These are phyloP conservation scores for Didymella arachidicola DNA, from an alignment of 2,329 filamentous ascomycete species.

Conservation along the genomic window DNA sequence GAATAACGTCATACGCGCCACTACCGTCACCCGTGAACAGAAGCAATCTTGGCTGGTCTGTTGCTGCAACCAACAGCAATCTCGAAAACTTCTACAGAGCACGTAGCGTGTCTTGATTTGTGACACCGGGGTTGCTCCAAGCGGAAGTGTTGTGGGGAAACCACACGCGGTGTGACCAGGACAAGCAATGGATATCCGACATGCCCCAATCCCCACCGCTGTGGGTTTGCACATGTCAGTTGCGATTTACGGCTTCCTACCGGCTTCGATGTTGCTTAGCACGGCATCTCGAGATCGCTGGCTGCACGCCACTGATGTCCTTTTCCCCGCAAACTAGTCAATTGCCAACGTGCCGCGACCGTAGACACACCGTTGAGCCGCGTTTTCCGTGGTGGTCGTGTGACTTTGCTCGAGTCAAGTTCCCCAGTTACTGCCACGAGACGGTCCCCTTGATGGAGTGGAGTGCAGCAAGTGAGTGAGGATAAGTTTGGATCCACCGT, in stretches of 20 bases:
- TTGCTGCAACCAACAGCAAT: slow-evolving; percentile 29
- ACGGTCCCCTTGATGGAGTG: slow-evolving; percentile 1
- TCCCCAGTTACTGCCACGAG: slow-evolving; percentile 7
- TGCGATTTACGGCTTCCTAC: slow-evolving; percentile 10
- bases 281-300: slow-evolving; percentile 1
- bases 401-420: slow-evolving; percentile 8
- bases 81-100: slow-evolving; percentile 21
- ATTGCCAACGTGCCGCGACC: slow-evolving; percentile 17
- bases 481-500: slow-evolving; percentile 10
- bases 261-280: slow-evolving; percentile 10
- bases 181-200: slow-evolving; percentile 26
- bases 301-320: slow-evolving; percentile 19
- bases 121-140: slow-evolving; percentile 29
- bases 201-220: slow-evolving; percentile 12
- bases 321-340: slow-evolving; percentile 19
- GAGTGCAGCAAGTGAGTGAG: slow-evolving; percentile 10
- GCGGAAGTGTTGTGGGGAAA: slow-evolving; percentile 32
- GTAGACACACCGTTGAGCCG: slow-evolving; percentile 12
- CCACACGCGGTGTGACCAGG: slow-evolving; percentile 23
- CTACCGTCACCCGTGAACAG: slow-evolving; percentile 26
- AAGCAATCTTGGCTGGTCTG: slow-evolving; percentile 25
- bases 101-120: slow-evolving; percentile 30
- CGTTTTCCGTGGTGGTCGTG: slow-evolving; percentile 10
- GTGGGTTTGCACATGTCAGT: slow-evolving; percentile 14
- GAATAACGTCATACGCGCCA: slow-evolving; percentile 36